These are phyloP conservation scores for Paramecium sonneborni DNA, from an alignment of 73 alveolate species.

Conservation along the genomic window DNA sequence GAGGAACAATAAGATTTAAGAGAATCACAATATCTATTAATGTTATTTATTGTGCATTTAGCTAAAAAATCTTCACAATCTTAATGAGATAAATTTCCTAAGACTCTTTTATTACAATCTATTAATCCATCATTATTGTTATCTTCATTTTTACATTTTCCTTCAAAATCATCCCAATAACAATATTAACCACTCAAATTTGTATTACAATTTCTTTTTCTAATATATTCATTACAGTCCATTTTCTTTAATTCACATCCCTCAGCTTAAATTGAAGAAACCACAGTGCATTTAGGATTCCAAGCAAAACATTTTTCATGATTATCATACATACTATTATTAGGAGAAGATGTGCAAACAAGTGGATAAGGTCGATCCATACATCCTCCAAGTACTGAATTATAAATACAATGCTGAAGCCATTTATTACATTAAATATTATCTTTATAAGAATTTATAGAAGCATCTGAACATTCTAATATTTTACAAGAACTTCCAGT, in stretches of 20 bases:
- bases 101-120: not conserved
- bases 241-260: not conserved
- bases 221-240: not conserved
- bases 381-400: not conserved
- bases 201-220: not conserved
- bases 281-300: not conserved
- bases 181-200: not conserved
- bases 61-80: not conserved
- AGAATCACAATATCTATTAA: not conserved
- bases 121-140: not conserved
- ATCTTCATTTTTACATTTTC: not conserved
- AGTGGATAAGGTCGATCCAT: not conserved
- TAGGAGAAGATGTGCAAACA: not conserved
- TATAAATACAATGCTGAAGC: not conserved
- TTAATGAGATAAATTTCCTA: not conserved
- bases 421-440: not conserved
- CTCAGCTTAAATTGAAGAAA: not conserved
- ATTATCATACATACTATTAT: not conserved
- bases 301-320: not conserved
- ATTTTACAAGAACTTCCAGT: not conserved
- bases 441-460: not conserved
- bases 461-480: not conserved
- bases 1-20: not conserved
- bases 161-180: not conserved
- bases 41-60: not conserved